These are phyloP conservation scores for Epichloe coenophiala DNA, from an alignment of 2,329 filamentous ascomycete species.

Conservation along the genomic window DNA sequence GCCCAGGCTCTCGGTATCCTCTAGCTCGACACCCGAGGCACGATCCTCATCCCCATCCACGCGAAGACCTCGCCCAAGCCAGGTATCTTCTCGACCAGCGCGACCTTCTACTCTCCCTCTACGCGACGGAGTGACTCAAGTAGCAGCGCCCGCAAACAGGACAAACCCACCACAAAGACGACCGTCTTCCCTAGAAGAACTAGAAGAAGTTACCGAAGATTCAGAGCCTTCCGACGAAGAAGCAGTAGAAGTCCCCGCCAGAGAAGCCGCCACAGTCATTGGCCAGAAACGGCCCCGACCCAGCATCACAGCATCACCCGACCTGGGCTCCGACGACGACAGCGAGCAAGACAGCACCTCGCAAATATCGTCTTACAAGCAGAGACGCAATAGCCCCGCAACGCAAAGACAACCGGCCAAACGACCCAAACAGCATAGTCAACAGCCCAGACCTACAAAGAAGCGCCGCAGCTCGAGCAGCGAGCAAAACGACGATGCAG, in stretches of 20 bases:
- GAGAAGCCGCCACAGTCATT: constrained; percentile 28
- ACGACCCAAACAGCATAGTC: constrained; percentile 2
- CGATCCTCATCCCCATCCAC: constrained; percentile 29
- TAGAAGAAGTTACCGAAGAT: neutral
- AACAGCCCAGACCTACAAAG: constrained; percentile 9
- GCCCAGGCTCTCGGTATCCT: neutral
- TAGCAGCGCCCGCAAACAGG: neutral
- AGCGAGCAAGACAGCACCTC: constrained; percentile 9
- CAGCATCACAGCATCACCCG: constrained; percentile 25
- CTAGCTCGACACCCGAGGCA: constrained; percentile 3
- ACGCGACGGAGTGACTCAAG: neutral
- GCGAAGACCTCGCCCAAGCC: constrained; percentile 26
- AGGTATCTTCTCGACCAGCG: constrained; percentile 5
- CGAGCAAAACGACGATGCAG: constrained; percentile 12
- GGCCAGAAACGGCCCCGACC: constrained; percentile 30
- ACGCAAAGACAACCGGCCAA: constrained; percentile 25
- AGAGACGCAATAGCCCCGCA: constrained; percentile 24
- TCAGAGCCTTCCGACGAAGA: constrained; percentile 15
- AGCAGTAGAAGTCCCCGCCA: constrained; percentile 30
- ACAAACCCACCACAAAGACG: neutral
- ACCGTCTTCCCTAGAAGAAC: neutral
- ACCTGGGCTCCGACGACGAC: constrained; percentile 24
- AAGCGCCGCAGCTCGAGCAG: constrained; percentile 12
- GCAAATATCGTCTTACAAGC: neutral
- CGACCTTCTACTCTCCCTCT: neutral